Conservation (phyloP, 805 yeast species). For the Hagleromyces aurorensis region DNA sequence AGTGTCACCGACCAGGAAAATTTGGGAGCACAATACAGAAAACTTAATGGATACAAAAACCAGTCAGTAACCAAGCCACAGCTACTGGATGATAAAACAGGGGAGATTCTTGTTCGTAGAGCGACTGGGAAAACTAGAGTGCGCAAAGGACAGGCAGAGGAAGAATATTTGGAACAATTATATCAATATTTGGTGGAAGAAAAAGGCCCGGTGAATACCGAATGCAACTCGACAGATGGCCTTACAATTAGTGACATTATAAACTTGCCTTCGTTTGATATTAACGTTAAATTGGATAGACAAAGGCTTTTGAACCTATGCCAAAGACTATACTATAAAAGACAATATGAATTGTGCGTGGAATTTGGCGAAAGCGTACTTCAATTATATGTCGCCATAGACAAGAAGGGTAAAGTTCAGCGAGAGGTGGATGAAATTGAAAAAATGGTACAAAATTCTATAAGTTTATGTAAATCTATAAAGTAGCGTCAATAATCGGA, state of each 20-base stretch:
- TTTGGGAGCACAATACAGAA: too few species aligned
- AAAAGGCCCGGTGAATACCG: conserved; percentile 52
- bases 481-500: conserved; percentile 3
- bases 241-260: conserved; percentile 4
- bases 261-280: conserved; percentile 5
- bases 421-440: conserved; percentile 46
- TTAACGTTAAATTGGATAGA: conserved; percentile 44
- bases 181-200: conserved; percentile 36
- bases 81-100: conserved; percentile 24
- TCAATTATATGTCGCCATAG: conserved; percentile 25
- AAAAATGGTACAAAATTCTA: conserved; percentile 10
- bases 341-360: conserved; percentile 46
- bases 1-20: too few species aligned
- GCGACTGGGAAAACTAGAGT: conserved; percentile 40
- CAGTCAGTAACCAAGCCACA: conserved; percentile 20
- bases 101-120: conserved; percentile 39
- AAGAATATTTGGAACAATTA: conserved; percentile 48
- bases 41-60: conserved; percentile 5
- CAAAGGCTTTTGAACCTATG: conserved; percentile 49
- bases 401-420: conserved; percentile 37
- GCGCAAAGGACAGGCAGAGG: conserved; percentile 67
- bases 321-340: conserved; percentile 52
- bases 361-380: conserved; percentile 36
- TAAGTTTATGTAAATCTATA: conserved; percentile 3
- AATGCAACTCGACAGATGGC: conserved; percentile 27